Base-by-base conservation (phyloP, 2,329 filamentous ascomycete species). In the Fusarium sp. region DNA sequence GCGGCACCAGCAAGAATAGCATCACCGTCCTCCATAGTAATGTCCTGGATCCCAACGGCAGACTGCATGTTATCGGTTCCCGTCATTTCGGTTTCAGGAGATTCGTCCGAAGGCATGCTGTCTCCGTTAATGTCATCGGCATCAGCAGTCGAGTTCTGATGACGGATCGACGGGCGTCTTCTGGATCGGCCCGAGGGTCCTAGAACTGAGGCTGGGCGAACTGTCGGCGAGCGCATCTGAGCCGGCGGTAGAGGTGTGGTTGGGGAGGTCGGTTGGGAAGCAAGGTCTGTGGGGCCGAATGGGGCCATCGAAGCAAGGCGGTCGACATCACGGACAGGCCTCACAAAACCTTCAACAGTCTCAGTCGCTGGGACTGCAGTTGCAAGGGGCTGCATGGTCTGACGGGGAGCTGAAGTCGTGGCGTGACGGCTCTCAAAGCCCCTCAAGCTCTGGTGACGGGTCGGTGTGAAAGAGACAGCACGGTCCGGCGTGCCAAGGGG, bases 181-280 rank as follows among this genome's bases (percentile, higher is more conserved):
- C 93, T 88, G 20, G 90, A 85, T 68, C 92, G 87, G 52, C 84
- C 84, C 6, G 86, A 85, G 4, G 88, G 86, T 3, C 87, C 88
- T 24, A 88, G 85, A 74, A 85, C 87, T 54, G 88, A 89, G 22
- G 84, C 87, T 29, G 87, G 87, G 70, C 85, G 89, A 68, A 87
- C 86, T 11, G 88, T 88, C 7, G 89, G 88, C 39, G 90, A 90
- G 18, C 83, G 81, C 61, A 83, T 78, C 84, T 92, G 92, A 29
- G 91, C 86, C 1, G 92, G 91, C 56, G 92, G 92, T 52, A 93
- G 88, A 16, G 95, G 95, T 1, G 95, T 97, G 8, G 94, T 97
- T 1, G 95, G 95, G 14, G 95, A 98, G 67, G 95, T 94, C 10
- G 97, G 97, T 81, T 97, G 95, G n/a, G 96, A 98, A 48, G 90